These are phyloP conservation scores for Aquilaria malaccensis DNA, from an alignment of 345 rosid species.

Conservation along the genomic window DNA sequence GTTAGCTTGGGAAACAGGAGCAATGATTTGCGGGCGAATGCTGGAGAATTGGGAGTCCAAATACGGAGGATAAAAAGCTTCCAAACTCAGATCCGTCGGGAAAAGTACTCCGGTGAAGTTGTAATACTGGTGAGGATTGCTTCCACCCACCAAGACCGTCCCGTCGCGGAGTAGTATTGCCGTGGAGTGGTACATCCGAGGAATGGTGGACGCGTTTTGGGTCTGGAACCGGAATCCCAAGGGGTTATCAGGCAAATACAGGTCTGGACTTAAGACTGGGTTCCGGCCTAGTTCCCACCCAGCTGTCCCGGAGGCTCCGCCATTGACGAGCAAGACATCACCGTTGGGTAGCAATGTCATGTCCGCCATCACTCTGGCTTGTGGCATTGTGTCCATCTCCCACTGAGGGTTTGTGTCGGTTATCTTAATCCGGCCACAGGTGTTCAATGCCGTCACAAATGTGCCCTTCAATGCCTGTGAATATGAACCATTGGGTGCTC, in stretches of 20 bases:
- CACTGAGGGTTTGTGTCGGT: slow-evolving; percentile 16
- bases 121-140: slow-evolving; percentile 31
- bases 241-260: slow-evolving; percentile 7
- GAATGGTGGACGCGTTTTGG: slow-evolving; percentile 25
- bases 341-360: slow-evolving; percentile 47
- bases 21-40: slow-evolving; percentile 19
- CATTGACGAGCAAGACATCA: slow-evolving; percentile 34
- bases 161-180: slow-evolving; percentile 38
- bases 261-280: slow-evolving; percentile 17
- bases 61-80: slow-evolving; percentile 42
- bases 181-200: slow-evolving; percentile 39
- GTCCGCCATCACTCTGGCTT: slow-evolving; percentile 39
- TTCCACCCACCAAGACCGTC: slow-evolving; percentile 37
- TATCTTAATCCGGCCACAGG: slow-evolving; percentile 24
- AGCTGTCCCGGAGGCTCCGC: slow-evolving; percentile 30
- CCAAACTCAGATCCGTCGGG: slow-evolving; percentile 36
- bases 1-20: slow-evolving; percentile 6
- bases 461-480: slow-evolving; percentile 7
- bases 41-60: slow-evolving; percentile 11
- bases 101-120: slow-evolving; percentile 20
- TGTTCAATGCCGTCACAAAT: slow-evolving; percentile 13
- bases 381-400: slow-evolving; percentile 44
- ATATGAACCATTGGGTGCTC: slow-evolving; percentile 20
- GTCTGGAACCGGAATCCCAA: slow-evolving; percentile 14
- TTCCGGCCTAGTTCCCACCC: slow-evolving; percentile 19